Evolutionary conservation across 2,329 filamentous ascomycete species (phyloP).

Genomic region (Teratosphaeria epicoccoides): DNA sequence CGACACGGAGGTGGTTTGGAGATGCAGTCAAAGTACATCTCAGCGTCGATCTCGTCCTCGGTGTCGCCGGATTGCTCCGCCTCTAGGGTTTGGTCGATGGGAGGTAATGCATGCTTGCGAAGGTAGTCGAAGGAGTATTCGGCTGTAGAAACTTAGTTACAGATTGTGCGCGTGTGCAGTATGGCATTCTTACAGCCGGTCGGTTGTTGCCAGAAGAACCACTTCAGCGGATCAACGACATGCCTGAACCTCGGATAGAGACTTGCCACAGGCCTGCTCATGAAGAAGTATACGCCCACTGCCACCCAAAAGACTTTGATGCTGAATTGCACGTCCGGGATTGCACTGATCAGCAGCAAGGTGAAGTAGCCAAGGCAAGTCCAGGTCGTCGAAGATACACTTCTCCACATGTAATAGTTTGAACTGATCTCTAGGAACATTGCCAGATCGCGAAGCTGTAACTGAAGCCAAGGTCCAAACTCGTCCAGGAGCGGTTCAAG

Average conservation of each 20-base stretch:
- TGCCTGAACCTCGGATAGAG: slow-evolving; percentile 5
- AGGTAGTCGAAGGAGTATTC: slow-evolving; percentile 3
- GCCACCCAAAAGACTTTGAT: slow-evolving; percentile 4
- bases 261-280: slow-evolving; percentile 2
- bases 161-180: not conserved
- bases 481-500: slow-evolving; percentile 1
- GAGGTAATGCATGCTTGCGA: not conserved
- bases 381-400: not conserved
- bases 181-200: slow-evolving; percentile 1
- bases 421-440: slow-evolving; percentile 2
- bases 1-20: not conserved
- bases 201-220: slow-evolving; percentile 4
- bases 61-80: not conserved
- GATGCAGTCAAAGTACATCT: slow-evolving; percentile 4
- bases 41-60: not conserved
- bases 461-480: slow-evolving; percentile 4
- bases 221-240: slow-evolving; percentile 5
- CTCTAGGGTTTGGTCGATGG: not conserved
- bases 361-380: slow-evolving; percentile 1
- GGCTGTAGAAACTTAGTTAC: not conserved
- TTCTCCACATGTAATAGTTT: slow-evolving; percentile 3
- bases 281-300: slow-evolving; percentile 4
- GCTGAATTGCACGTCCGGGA: slow-evolving; percentile 1
- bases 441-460: slow-evolving; percentile 1
- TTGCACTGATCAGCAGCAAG: slow-evolving; percentile 2